These are phyloP conservation scores for Zymoseptoria ardabiliae DNA, from an alignment of 2,329 filamentous ascomycete species.

Conservation along the genomic window DNA sequence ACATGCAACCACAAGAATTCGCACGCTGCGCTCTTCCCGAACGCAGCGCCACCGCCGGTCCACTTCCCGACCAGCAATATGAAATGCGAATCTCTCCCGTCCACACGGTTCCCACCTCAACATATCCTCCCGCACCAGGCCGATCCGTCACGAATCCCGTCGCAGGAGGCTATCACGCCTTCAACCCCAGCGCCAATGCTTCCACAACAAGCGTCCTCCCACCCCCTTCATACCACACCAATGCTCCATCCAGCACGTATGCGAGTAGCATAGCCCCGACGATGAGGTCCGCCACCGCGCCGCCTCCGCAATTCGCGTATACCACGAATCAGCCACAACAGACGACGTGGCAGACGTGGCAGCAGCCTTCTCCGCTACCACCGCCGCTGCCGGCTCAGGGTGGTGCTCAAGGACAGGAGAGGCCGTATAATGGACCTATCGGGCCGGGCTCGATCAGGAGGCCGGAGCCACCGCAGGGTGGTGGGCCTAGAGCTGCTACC, in stretches of 20 bases:
- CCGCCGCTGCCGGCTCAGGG: not conserved
- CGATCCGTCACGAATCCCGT: not conserved
- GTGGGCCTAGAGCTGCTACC: not conserved
- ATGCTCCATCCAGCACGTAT: not conserved
- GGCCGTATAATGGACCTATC: not conserved
- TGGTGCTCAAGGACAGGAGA: not conserved
- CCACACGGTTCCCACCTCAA: not conserved
- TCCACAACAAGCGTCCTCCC: not conserved
- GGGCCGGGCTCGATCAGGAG: not conserved
- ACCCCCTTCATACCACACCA: not conserved
- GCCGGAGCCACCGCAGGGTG: not conserved
- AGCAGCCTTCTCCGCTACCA: not conserved
- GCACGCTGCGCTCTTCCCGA: not conserved
- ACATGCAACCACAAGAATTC: constrained; percentile 4
- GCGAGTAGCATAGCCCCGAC: not conserved
- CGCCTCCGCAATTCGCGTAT: not conserved
- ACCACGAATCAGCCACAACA: not conserved
- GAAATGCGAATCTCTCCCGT: not conserved
- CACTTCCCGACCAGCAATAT: not conserved
- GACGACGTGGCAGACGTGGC: not conserved
- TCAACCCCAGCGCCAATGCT: not conserved
- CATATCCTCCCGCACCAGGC: not conserved
- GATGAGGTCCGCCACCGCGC: not conserved
- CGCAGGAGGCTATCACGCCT: not conserved
- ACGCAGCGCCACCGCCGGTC: not conserved